Evolutionary conservation across 352 stramenopile species (phyloP), one percentile per base, ranked within the genome.

Genomic region (Phytopythium litorale): DNA sequence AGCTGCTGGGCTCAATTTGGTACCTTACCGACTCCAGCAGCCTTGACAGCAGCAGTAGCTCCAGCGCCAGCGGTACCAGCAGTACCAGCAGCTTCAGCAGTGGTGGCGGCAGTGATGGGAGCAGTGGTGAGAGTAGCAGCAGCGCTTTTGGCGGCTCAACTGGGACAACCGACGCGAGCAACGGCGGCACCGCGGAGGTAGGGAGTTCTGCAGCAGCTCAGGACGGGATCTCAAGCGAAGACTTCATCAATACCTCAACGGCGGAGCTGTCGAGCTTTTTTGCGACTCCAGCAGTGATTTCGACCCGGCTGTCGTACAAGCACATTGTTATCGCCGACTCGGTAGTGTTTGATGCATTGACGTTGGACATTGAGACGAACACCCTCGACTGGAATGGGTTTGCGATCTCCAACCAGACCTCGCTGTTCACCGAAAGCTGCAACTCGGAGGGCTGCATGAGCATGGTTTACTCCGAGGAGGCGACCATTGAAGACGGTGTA

Each of bases 301-400:
- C 60, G 8, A 19, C 52, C 37, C 9, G 23, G 16, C 21, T 49
- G 23, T 6, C 7, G 18, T 67, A 67, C 32, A 37, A 40, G 6
- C 63, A 40, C 32, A 23, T 65, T 30, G 30, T 43, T 12, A 45
- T 76, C 28, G 61, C 58, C 8, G 48, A 58, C 19, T 60, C 40
- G 15, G 49, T 74, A 13, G 53, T 28, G 15, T 60, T 66, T 21
- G 66, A 76, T 23, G 33, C 63, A 2, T 1, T 76, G 37, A 72
- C 70, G 11, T 33, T 76, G 18, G 63, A 71, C 42, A 48, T 67
- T 15, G 53, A 58, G 5, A 54, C 46, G 21, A 43, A 7, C 7
- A 16, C 37, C 0, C 12, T 43, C 18, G 37, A 18, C 18, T 16
- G 12, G 37, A 43, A 19, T 13, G 12, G 37, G 3, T 12, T 7